Evolutionary conservation across 2,329 filamentous ascomycete genomes (phyloP), one percentile per base, ranked within the genome.

Genomic region (Pseudohalonectria lignicola): DNA sequence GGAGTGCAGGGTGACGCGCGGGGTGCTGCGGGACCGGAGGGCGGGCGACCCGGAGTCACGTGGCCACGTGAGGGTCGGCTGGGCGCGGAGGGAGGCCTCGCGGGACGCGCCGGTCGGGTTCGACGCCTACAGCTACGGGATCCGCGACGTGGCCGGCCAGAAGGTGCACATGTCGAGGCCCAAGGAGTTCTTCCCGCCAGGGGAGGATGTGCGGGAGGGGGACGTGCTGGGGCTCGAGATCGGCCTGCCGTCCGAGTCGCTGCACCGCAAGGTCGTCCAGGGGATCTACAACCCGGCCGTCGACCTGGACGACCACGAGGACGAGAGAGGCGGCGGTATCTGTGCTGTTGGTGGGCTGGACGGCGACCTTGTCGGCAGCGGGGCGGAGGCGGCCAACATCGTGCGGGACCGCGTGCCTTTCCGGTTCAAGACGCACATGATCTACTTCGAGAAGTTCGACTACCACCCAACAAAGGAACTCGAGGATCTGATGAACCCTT

Each of bases 161-260:
- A 90, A 90, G 44, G 84, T 94, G 38, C 86, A 92, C 63, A 86
- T 92, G 66, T 95, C 88, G 45, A 79, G 90, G 35, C 87, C 88
- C n/a, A 86, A 86, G 53, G 83, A 88, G 47, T 90, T 94, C 59
- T 88, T 88, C 45, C 79, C 79, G 1, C 72, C 81, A 1, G 80
- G 81, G 34, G 82, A 90, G 55, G 76, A 86, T 40, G 77, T 96
- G 37, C 71, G 74, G 32, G 87, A 94, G 57, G 92, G 90, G 32
- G 92, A 98, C 57, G 86, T 98, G 9, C 85, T 98, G 41, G 92
- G 92, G 4, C 67, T 98, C 31, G 86, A 96, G 57, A 94, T 95
- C 43, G 86, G 83, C 45, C 73, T 98, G 1, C 92, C 92, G 0
- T 84, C 87, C 0, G 76, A 96, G 43, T 71, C 76, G 3, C 64